Evolutionary conservation across 2,329 filamentous ascomycete species (phyloP).

Genomic region (Coniochaeta hoffmannii): DNA sequence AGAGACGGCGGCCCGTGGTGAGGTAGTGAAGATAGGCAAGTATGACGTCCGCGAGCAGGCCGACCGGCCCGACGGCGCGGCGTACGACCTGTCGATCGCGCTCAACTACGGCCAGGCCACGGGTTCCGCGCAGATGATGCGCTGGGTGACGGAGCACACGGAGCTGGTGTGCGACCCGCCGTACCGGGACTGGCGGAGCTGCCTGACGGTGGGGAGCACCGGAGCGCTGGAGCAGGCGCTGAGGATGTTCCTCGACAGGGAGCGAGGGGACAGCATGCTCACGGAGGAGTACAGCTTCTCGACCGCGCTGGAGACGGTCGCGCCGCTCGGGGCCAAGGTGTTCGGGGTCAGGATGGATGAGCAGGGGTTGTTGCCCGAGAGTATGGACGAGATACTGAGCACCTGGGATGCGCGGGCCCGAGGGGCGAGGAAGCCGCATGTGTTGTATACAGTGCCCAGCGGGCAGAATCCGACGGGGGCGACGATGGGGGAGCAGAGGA

Average conservation of each 20-base stretch:
- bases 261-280: constrained; percentile 68
- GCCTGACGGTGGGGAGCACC: constrained; percentile 79
- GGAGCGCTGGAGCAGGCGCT: constrained; percentile 76
- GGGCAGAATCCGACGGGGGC: constrained; percentile 90
- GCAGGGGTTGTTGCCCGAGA: constrained; percentile 43
- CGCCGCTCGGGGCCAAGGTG: constrained; percentile 43
- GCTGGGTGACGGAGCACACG: constrained; percentile 91
- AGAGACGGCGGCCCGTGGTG: constrained; percentile 53
- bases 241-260: constrained; percentile 67
- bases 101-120: constrained; percentile 90
- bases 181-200: constrained; percentile 84
- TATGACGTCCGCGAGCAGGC: constrained; percentile 60
- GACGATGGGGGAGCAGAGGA: constrained; percentile 62
- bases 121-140: constrained; percentile 78
- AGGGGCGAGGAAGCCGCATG: constrained; percentile 39
- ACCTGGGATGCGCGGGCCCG: constrained; percentile 39
- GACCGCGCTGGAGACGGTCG: constrained; percentile 54
- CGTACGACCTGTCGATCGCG: constrained; percentile 73
- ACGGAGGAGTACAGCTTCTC: constrained; percentile 92
- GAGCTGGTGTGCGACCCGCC: constrained; percentile 83
- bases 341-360: constrained; percentile 45
- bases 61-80: constrained; percentile 14
- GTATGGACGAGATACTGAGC: constrained; percentile 42
- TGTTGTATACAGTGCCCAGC: constrained; percentile 58
- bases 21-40: constrained; percentile 64